These are phyloP conservation scores for Cercophora sp. DNA, from an alignment of 495 filamentous ascomycete genomes.

Conservation along the genomic window DNA sequence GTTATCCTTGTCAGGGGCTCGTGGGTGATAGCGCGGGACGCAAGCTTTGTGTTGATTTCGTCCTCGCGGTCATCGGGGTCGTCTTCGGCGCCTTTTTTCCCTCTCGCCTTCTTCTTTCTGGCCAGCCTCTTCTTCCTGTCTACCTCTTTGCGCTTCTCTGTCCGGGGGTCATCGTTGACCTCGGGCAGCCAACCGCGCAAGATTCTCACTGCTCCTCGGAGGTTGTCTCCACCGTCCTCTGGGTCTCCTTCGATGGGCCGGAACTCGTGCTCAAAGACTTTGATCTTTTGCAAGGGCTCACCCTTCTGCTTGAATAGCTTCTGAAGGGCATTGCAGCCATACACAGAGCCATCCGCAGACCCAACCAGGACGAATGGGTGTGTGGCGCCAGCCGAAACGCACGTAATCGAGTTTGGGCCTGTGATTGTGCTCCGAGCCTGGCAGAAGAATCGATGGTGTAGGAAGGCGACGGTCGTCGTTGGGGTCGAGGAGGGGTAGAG, in stretches of 20 bases:
- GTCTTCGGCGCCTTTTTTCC: constrained; percentile 42
- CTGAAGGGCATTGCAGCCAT: constrained; percentile 42
- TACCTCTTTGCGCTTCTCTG: constrained; percentile 60
- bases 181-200: constrained; percentile 42
- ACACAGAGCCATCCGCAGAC: constrained; percentile 42
- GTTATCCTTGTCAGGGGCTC: constrained; percentile 45
- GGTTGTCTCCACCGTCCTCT: not conserved
- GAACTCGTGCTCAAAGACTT: constrained; percentile 46
- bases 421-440: constrained; percentile 44
- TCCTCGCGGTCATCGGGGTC: constrained; percentile 23
- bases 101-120: constrained; percentile 54
- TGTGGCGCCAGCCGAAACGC: constrained; percentile 38
- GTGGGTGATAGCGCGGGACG: constrained; percentile 37
- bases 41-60: constrained; percentile 27
- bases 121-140: constrained; percentile 49
- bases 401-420: constrained; percentile 39
- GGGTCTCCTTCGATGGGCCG: constrained; percentile 13
- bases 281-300: constrained; percentile 40
- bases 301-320: constrained; percentile 42
- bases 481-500: constrained; percentile 43
- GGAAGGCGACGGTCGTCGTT: constrained; percentile 44
- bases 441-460: constrained; percentile 43
- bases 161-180: constrained; percentile 63
- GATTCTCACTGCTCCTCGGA: constrained; percentile 34
- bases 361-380: constrained; percentile 45